Percentiles rank a stretch among this genome's conserved stretches.
Conservation (phyloP, 164 flowering plant genomes). For the Protea cynaroides region DNA sequence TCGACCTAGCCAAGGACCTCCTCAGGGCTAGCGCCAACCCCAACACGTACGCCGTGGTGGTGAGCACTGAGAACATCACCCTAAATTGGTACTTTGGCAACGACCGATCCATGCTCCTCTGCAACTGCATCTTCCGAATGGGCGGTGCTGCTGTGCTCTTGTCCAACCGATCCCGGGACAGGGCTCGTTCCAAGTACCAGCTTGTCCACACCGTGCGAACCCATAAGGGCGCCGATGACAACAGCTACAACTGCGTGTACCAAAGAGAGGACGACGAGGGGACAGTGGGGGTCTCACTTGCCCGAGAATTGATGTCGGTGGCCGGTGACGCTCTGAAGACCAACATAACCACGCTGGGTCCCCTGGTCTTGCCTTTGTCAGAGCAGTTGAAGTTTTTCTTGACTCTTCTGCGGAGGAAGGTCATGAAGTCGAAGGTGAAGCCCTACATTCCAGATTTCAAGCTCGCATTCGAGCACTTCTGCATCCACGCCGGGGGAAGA, state of each 20-base stretch:
- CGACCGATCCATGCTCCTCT: conserved; percentile 73
- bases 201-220: conserved; percentile 73
- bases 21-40: conserved; percentile 61
- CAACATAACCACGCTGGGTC: conserved; percentile 78
- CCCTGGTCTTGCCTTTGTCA: conserved; percentile 56
- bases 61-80: conserved; percentile 77
- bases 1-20: conserved; percentile 67
- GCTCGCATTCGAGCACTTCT: conserved; percentile 55
- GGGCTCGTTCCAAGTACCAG: conserved; percentile 54
- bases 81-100: conserved; percentile 82
- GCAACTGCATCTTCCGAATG: conserved; percentile 88
- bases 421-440: conserved; percentile 49
- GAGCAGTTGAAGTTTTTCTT: conserved; percentile 73
- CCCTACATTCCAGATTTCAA: conserved; percentile 86
- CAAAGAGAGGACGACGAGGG: conserved; percentile 71
- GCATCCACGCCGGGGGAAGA: conserved; percentile 80
- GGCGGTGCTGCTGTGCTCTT: conserved; percentile 85
- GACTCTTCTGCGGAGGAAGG: conserved; percentile 41
- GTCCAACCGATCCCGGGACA: conserved; percentile 52
- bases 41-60: conserved; percentile 58
- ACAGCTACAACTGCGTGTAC: conserved; percentile 65
- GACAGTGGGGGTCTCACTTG: conserved; percentile 57
- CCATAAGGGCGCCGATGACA: conserved; percentile 68
- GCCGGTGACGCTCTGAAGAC: conserved; percentile 84
- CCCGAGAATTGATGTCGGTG: conserved; percentile 75